Percentiles rank a stretch among this genome's conserved stretches.
Evolutionary conservation across 179 eudicot species (phyloP).

Genomic region (Corrigiola litoralis): DNA sequence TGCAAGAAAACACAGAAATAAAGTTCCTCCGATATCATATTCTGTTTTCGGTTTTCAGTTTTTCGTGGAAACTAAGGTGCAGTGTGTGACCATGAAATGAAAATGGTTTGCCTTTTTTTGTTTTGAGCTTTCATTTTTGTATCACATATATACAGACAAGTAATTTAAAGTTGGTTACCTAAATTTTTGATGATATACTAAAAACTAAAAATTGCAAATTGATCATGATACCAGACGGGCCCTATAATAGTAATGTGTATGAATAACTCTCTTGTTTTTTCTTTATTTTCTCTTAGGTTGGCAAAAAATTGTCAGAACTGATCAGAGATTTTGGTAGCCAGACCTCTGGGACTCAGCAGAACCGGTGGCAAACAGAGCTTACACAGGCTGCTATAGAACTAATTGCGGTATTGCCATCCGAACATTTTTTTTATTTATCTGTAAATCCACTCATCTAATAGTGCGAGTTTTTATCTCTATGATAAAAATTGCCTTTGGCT

Average conservation of each 20-base stretch:
- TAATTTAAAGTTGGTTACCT: too few relatives aligned
- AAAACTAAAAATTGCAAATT: too few relatives aligned
- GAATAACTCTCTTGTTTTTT: background rate
- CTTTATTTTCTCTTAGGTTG: slow-evolving; percentile 50
- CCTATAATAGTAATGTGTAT: background rate
- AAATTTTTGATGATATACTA: too few relatives aligned
- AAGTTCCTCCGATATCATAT: too few relatives aligned
- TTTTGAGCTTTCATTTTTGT: too few relatives aligned
- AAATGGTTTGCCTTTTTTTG: too few relatives aligned
- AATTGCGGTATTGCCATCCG: slow-evolving; percentile 70
- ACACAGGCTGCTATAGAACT: slow-evolving; percentile 91
- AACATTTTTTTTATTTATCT: background rate
- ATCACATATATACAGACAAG: too few relatives aligned
- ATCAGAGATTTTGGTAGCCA: slow-evolving; percentile 90
- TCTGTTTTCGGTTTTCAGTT: too few relatives aligned
- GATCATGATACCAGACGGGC: background rate
- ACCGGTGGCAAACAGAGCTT: slow-evolving; percentile 93
- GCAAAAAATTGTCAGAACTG: slow-evolving; percentile 87
- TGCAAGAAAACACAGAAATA: too few relatives aligned
- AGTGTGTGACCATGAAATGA: too few relatives aligned
- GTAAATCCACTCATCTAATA: background rate
- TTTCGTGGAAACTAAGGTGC: too few relatives aligned
- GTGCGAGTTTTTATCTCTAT: background rate
- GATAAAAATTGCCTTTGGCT: background rate
- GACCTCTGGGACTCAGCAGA: slow-evolving; percentile 68